Evolutionary conservation across 352 stramenopile genomes (phyloP), one percentile per base, ranked within the genome.

Genomic region (Blastocystis sp.): DNA sequence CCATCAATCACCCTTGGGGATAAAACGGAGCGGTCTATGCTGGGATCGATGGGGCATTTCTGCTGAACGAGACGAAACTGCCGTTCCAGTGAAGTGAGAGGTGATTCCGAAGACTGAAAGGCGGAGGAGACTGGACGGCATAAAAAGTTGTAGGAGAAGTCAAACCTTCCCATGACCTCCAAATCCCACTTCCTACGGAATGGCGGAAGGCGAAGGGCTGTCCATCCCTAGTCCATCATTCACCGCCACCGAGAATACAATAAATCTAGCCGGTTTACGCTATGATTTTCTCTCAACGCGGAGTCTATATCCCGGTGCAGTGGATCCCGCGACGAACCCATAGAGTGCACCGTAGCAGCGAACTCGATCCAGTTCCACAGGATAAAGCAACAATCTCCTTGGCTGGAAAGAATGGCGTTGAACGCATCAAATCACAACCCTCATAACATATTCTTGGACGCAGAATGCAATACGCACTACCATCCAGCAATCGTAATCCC

Each of bases 121-220:
- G 11, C 23, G 34, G 41, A 23, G 45, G 64, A 4, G 40, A 23
- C 11, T 10, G n/a, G 34, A 21, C 45, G 40, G 34, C 19, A 11
- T 11, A 74, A 28, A 52, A 74, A 74, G 40, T 41, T 74, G 41
- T 74, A 74, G 41, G 34, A 34, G 45, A 74, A 74, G 45, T 74
- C 64, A 74, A 74, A 74, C 64, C 64, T 74, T 56, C 5, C 14
- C 5, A 14, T 7, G 5, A 14, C 5, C 48, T 7, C 5, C 48
- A 7, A 14, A 7, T 56, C 48, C 48, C 48, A 56, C 14, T 14
- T 7, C 5, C 14, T 56, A 56, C 48, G 48, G 48, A 14, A 56
- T 56, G 5, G 5, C 48, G 5, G 48, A 56, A 56, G 48, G 48
- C 48, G 48, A 56, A 17, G 48, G 48, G 5, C 5, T 17, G 48